Evolutionary conservation across 2,329 filamentous ascomycete species (phyloP), one percentile per base, ranked within the genome.

Genomic region (Diplocarpon rosae): DNA sequence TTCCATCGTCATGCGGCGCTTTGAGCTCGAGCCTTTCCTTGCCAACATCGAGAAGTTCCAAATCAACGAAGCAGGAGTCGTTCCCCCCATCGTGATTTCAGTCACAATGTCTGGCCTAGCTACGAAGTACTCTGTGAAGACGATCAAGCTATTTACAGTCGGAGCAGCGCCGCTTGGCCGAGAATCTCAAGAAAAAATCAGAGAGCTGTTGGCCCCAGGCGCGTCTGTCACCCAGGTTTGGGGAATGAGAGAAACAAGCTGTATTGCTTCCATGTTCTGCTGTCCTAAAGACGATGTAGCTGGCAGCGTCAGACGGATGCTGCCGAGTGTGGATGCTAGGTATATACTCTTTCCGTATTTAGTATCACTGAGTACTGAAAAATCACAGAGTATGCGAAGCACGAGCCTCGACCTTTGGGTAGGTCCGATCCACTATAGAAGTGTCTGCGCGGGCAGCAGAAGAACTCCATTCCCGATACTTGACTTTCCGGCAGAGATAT

Each of bases 81-180:
- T 90, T 2, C 87, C 87, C 5, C 85, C 87, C 0, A 80, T 94
- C 43, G 68, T 86, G 0, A 75, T 90, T 7, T 69, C 75, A 14
- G 69, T 94, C 53, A 52, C 57, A 15, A 56, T 57, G 53, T 54
- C 52, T 1, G 52, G 45, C 1, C 15, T 55, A 5, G 49, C 48
- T 2, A 48, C 45, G 24, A 52, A 53, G 10, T 56, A 56, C 35
- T 51, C 49, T 1, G 76, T 80, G 14, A 92, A 90, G 60, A 73
- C 82, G 52, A 42, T 62, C 1, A 46, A 56, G 42, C 51, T 54
- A 0, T 62, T 72, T 17, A 65, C 63, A 27, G 65, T 67, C 11
- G 72, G 71, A 1, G 73, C 72, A 14, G 71, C 72, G 0, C 64
- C 69, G 2, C 63, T 76, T 9, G 65, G 67, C 10, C 61, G 59